Base-by-base conservation (phyloP, 148 eudicot species). In the Nepenthes mirabilis region DNA sequence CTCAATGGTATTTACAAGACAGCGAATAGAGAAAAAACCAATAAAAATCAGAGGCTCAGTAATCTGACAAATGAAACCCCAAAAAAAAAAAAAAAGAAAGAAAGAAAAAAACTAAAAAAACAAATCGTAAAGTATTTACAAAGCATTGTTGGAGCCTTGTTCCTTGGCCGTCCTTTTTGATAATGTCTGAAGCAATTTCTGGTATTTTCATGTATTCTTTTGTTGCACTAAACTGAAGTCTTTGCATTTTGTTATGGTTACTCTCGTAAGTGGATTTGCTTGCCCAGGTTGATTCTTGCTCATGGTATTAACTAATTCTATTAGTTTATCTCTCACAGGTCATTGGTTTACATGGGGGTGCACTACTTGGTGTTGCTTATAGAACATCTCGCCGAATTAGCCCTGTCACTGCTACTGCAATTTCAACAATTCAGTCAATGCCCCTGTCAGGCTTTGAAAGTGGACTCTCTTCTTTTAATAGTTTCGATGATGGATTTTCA, bases 291-390 rank as follows among this genome's bases (percentile, higher is more conserved):
- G 4, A 4, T 40, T 40, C 45, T 3, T 8, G 36, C 48, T 11
- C 55, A 32, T 12, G 55, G 48, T 33, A 13, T 36, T 11, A 32
- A 52, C 53, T 59, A 47, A 63, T 55, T 67, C 14, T 49, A 14
- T 43, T 58, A 55, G 36, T 23, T 51, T 57, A 37, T 36, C 53
- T 32, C 51, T 43, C 48, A 11, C 59, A 82, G 86, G 80, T 93
- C 52, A 73, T 78, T 68, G 87, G 91, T 67, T 78, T 93, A 77
- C 95, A 93, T 68, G 96, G 99, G 37, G 99, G 99, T 33, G 85
- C 96, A 33, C 74, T 89, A 57, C 88, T 93, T 68, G 99, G 96
- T 74, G 72, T 93, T 73, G 82, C 96, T 13, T 93, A 93, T 76
- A 75, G 96, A 52, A 79, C 87, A 57, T 83, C 91, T 58, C 80